Percentiles rank a stretch among this genome's conserved stretches.
Conservation (phyloP, 345 rosid genomes). For the Conringia planisiliqua region DNA sequence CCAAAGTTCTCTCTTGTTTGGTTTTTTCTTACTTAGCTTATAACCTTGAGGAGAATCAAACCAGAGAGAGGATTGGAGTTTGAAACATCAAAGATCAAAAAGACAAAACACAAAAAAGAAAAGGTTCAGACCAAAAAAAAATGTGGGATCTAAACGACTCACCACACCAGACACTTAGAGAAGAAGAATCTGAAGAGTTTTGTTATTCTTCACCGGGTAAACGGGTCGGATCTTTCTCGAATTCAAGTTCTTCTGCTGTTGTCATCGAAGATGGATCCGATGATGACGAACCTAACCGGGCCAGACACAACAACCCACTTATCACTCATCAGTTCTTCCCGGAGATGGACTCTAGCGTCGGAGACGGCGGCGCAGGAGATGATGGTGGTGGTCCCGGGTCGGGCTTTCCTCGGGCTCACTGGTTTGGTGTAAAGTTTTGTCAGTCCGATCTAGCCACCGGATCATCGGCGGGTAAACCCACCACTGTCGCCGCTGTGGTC, state of each 20-base stretch:
- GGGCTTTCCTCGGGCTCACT: conserved; percentile 84
- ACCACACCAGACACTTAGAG: conserved; percentile 42
- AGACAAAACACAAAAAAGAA: conserved; percentile 10
- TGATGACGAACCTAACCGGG: conserved; percentile 49
- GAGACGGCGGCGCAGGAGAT: not conserved
- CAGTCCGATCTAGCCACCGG: conserved; percentile 58
- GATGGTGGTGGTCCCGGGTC: conserved; percentile 27
- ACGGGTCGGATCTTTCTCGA: conserved; percentile 77
- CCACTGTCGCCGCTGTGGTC: conserved; percentile 31
- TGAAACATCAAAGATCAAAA: conserved; percentile 30
- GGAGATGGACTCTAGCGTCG: conserved; percentile 31
- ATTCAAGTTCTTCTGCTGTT: conserved; percentile 78
- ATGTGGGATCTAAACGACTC: conserved; percentile 41
- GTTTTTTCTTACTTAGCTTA: conserved; percentile 36
- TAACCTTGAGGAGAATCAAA: conserved; percentile 38
- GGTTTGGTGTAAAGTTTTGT: conserved; percentile 58
- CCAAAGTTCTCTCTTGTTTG: conserved; percentile 24
- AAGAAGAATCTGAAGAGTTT: conserved; percentile 50
- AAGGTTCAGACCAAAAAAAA: conserved; percentile 14
- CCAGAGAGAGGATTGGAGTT: conserved; percentile 34
- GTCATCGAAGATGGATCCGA: conserved; percentile 76
- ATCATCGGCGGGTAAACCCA: conserved; percentile 25
- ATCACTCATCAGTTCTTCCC: conserved; percentile 94
- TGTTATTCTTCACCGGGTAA: conserved; percentile 76
- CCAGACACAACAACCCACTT: conserved; percentile 40